Conservation (phyloP, 2,329 filamentous ascomycete genomes). For the Fusarium coffeatum region DNA sequence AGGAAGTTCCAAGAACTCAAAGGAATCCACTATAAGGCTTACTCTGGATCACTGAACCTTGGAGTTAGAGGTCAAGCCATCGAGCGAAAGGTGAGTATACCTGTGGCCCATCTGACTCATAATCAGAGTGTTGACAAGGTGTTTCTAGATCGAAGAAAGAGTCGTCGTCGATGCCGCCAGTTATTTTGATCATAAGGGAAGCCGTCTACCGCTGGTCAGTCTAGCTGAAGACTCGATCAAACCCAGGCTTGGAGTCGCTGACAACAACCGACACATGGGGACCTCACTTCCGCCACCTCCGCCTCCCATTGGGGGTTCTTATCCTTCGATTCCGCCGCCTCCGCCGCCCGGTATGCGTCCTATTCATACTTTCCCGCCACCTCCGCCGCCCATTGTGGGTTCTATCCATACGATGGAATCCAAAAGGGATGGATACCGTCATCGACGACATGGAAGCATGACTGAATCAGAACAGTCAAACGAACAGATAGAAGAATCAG, state of each 20-base stretch:
- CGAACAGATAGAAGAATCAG: neutral
- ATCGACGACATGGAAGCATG: neutral
- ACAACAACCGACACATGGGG: neutral
- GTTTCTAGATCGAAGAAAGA: neutral
- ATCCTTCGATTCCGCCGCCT: too few species aligned
- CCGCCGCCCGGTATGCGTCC: too few species aligned
- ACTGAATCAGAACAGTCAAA: neutral
- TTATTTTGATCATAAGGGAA: neutral
- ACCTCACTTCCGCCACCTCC: neutral
- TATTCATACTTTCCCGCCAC: too few species aligned
- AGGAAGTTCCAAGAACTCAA: neutral
- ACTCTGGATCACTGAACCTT: neutral
- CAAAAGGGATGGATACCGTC: neutral
- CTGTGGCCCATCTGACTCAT: rapidly evolving
- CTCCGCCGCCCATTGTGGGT: too few species aligned
- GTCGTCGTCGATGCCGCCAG: neutral
- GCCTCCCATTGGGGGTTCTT: too few species aligned
- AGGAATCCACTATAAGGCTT: neutral
- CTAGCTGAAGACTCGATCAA: neutral
- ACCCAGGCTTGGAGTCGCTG: neutral
- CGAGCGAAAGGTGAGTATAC: neutral
- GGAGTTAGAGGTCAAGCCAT: rapidly evolving
- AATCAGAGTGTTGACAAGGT: neutral
- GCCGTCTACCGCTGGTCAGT: neutral
- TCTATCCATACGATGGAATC: neutral